Percentiles rank a stretch among this genome's conserved stretches.
These are phyloP conservation scores for Quercus glauca DNA, from an alignment of 306 rosid genomes.

Conservation along the genomic window DNA sequence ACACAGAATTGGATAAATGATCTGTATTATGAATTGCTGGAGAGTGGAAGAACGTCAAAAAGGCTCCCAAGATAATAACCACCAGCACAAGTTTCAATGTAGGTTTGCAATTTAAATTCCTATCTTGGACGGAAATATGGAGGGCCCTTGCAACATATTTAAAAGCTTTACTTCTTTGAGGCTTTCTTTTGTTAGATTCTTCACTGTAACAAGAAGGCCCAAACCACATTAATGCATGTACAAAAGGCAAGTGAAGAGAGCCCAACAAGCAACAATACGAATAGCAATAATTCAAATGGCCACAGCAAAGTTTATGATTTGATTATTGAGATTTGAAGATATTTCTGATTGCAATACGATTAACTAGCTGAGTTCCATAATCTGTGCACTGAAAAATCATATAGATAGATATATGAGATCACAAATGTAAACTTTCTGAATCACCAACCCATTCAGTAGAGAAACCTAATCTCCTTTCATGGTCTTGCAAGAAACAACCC, in stretches of 20 bases:
- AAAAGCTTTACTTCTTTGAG: conserved; percentile 60
- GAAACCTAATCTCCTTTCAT: neutral
- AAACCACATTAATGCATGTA: conserved; percentile 1
- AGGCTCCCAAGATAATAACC: conserved; percentile 59
- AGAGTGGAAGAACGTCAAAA: conserved; percentile 60
- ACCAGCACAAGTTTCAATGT: conserved; percentile 62
- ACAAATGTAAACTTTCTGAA: neutral
- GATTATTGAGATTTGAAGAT: neutral
- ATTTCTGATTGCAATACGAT: neutral
- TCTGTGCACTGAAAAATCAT: neutral
- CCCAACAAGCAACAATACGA: conserved; percentile 16
- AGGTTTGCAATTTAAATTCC: conserved; percentile 57
- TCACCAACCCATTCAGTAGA: neutral
- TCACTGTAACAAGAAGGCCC: conserved; percentile 57
- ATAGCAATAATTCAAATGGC: neutral
- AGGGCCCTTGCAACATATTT: conserved; percentile 61
- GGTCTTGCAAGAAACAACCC: too few species aligned
- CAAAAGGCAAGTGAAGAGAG: conserved; percentile 9
- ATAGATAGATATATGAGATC: neutral
- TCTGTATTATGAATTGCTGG: conserved; percentile 71
- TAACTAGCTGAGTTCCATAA: neutral
- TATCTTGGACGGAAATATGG: conserved; percentile 27
- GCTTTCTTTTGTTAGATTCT: conserved; percentile 60
- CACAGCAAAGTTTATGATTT: neutral
- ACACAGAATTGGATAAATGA: conserved; percentile 40